Percentiles rank a stretch among this genome's conserved stretches.
phyloP scores from a whole-genome alignment of 805 yeast genomes.

The Cyberlindnera maritima region DNA sequence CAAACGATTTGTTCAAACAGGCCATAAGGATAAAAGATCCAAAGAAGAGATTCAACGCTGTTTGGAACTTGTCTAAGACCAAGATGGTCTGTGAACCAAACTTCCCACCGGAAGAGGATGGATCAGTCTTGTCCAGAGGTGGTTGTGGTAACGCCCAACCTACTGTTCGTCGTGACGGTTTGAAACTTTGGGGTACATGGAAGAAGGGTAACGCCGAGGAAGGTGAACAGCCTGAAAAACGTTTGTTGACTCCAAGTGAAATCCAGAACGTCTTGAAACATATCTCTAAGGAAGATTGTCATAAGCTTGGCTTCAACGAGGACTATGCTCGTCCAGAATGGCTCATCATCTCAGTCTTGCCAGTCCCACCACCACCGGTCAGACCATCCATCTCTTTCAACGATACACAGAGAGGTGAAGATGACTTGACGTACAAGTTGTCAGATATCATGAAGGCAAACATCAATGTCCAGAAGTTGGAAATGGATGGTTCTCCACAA shows the following conservation, averaged over 20 bases:
- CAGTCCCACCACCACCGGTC: constrained; percentile 99
- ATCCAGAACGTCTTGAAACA: constrained; percentile 89
- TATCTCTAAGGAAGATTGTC: constrained; percentile 80
- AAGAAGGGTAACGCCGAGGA: constrained; percentile 80
- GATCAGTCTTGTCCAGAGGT: constrained; percentile 66
- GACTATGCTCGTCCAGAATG: constrained; percentile 99
- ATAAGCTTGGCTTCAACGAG: constrained; percentile 82
- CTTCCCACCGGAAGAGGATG: constrained; percentile 60
- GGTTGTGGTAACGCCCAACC: constrained; percentile 99
- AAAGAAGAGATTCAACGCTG: constrained; percentile 93
- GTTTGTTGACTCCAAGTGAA: constrained; percentile 84
- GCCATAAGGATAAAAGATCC: constrained; percentile 90
- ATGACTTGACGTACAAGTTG: constrained; percentile 94
- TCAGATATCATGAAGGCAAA: constrained; percentile 97
- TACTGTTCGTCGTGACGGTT: constrained; percentile 90
- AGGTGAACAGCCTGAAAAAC: constrained; percentile 88
- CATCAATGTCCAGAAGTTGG: constrained; percentile 93
- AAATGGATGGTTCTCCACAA: constrained; percentile 98
- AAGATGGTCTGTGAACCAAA: constrained; percentile 97
- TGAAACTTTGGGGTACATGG: constrained; percentile 98
- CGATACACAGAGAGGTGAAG: constrained; percentile 98
- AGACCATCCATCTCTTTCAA: constrained; percentile 98
- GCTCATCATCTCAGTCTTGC: constrained; percentile 95
- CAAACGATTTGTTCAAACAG: constrained; percentile 66
- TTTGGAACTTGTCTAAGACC: constrained; percentile 88